Evolutionary conservation across 164 flowering plant species (phyloP).

Genomic region (Stephania cephalantha): DNA sequence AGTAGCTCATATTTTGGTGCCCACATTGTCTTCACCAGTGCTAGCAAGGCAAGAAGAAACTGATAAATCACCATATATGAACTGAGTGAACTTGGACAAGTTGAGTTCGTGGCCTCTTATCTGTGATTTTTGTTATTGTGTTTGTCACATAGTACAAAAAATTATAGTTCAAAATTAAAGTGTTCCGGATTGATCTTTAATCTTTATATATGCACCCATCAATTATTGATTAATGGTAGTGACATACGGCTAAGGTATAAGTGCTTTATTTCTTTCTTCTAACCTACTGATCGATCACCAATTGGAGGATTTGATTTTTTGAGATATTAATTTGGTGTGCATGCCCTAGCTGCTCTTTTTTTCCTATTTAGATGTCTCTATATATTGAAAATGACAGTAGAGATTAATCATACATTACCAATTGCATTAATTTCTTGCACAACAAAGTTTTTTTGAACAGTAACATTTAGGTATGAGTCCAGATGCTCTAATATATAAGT

Average conservation of each 20-base stretch:
- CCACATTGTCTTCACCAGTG: background rate
- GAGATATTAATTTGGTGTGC: background rate
- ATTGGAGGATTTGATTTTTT: background rate
- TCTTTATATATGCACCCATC: background rate
- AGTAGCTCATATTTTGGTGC: background rate
- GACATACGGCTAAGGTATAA: background rate
- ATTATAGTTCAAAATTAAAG: background rate
- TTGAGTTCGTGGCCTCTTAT: background rate
- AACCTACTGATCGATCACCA: background rate
- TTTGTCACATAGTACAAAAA: background rate
- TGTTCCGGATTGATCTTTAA: background rate
- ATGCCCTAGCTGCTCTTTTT: background rate
- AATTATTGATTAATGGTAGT: background rate
- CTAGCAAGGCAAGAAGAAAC: background rate
- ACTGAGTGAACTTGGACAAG: slow-evolving; percentile 1
- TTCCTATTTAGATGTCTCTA: background rate
- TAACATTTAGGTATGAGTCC: too few species aligned
- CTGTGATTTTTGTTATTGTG: background rate
- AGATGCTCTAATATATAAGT: too few species aligned
- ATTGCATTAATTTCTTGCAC: background rate
- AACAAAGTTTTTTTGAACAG: too few species aligned
- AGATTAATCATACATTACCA: background rate
- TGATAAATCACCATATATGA: background rate
- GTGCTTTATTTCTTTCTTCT: background rate
- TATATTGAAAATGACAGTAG: background rate